phyloP scores from a whole-genome alignment of 306 rosid genomes.

The Sophora flavescens region DNA sequence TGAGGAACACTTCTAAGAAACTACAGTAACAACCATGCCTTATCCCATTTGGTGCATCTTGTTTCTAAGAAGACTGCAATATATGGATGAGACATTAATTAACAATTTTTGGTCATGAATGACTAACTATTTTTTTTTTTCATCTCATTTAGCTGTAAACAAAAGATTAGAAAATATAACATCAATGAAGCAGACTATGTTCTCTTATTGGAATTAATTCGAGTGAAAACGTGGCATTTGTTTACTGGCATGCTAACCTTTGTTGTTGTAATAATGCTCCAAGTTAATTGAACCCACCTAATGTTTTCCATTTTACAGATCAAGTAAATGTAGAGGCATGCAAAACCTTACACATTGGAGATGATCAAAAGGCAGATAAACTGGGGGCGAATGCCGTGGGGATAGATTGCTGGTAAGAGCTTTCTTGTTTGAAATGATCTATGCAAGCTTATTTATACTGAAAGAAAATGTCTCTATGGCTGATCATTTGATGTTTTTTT shows the following conservation, averaged over 20 bases:
- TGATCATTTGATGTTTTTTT: constrained; percentile 14
- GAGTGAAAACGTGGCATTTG: constrained; percentile 2
- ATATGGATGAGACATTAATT: neutral
- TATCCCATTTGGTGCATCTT: neutral
- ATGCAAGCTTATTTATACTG: constrained; percentile 11
- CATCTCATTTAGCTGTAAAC: constrained; percentile 21
- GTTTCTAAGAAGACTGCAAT: constrained; percentile 9
- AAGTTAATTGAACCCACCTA: neutral
- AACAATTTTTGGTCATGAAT: neutral
- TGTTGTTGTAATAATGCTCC: constrained; percentile 18
- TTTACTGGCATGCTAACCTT: constrained; percentile 3
- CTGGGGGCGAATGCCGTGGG: constrained; percentile 81
- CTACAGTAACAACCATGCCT: neutral
- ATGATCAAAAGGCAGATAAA: constrained; percentile 83
- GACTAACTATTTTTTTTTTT: constrained; percentile 11
- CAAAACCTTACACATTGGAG: constrained; percentile 89
- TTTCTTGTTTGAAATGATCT: constrained; percentile 33
- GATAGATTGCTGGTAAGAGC: constrained; percentile 85
- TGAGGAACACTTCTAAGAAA: constrained; percentile 1
- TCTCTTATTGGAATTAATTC: neutral
- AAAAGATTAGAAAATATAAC: constrained; percentile 10
- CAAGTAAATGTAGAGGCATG: constrained; percentile 69
- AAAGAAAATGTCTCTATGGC: constrained; percentile 10
- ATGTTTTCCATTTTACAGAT: constrained; percentile 54
- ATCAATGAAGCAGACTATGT: constrained; percentile 21